Evolutionary conservation across 768 basidiomycete genomes (phyloP).

Genomic region (Collybiopsis confluens): DNA sequence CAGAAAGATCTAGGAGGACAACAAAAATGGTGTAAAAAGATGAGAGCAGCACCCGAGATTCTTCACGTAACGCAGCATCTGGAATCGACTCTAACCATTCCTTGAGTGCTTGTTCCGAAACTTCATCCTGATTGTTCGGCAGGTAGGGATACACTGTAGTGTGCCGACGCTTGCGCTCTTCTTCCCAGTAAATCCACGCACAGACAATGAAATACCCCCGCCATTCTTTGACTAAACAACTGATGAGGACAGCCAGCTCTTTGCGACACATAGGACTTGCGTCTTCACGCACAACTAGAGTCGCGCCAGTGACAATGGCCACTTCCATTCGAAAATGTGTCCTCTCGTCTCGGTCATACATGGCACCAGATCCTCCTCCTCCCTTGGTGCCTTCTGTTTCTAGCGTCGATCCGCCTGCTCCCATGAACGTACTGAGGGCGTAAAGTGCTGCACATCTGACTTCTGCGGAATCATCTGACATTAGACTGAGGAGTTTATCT

Average conservation of each 20-base stretch:
- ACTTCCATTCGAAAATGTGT: conserved; percentile 87
- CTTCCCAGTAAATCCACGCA: conserved; percentile 96
- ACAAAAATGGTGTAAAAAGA: conserved; percentile 93
- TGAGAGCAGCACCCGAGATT: conserved; percentile 81
- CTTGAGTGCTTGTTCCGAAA: conserved; percentile 64
- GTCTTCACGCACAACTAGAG: conserved; percentile 86
- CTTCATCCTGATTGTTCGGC: conserved; percentile 57
- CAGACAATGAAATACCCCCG: conserved; percentile 90
- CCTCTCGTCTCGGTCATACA: conserved; percentile 70
- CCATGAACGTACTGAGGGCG: conserved; percentile 90
- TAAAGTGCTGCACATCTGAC: conserved; percentile 90
- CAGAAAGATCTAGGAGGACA: conserved; percentile 82
- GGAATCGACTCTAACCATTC: conserved; percentile 76
- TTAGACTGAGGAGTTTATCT: conserved; percentile 72
- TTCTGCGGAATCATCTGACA: conserved; percentile 87
- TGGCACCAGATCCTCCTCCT: conserved; percentile 83
- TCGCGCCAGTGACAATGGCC: conserved; percentile 84
- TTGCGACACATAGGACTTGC: conserved; percentile 96
- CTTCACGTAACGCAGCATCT: conserved; percentile 62
- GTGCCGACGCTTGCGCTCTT: conserved; percentile 66
- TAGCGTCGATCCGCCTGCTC: conserved; percentile 64
- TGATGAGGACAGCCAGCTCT: conserved; percentile 87
- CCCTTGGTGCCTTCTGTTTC: conserved; percentile 62
- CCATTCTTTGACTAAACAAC: conserved; percentile 94
- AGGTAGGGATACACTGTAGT: conserved; percentile 26